phyloP scores from a whole-genome alignment of 2,329 filamentous ascomycete species.

The Daldinia eschscholtzii region DNA sequence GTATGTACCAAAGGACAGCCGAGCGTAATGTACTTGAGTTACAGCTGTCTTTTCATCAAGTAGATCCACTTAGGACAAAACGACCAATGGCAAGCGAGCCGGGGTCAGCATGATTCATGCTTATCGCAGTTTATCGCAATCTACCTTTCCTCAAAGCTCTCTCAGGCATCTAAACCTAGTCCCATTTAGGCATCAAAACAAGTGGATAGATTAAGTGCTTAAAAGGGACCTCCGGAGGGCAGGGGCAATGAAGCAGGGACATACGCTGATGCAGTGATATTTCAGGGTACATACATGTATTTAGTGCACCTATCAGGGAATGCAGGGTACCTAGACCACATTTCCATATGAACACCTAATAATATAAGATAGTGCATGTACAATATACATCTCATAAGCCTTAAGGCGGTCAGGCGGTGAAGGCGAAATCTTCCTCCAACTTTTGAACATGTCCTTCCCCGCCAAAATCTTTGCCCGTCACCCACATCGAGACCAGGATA shows the following conservation, averaged over 20 bases:
- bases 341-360: too few relatives aligned
- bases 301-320: not conserved
- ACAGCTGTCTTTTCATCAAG: not conserved
- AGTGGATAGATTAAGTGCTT: not conserved
- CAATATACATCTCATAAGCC: not conserved
- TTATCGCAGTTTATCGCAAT: not conserved
- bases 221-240: not conserved
- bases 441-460: not conserved
- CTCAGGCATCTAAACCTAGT: constrained; percentile 18
- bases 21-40: not conserved
- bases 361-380: too few relatives aligned
- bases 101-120: constrained; percentile 12
- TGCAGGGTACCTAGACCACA: not conserved
- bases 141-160: not conserved
- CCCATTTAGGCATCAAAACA: constrained; percentile 13
- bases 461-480: not conserved
- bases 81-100: not conserved
- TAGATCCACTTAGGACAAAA: not conserved
- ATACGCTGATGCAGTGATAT: not conserved
- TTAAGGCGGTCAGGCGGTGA: not conserved
- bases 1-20: not conserved
- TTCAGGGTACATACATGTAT: not conserved
- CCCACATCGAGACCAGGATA: not conserved
- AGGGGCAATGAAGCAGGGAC: constrained; percentile 36
- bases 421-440: constrained; percentile 3